These are phyloP conservation scores for Platanus orientalis DNA, from an alignment of 164 flowering plant species.

Conservation along the genomic window DNA sequence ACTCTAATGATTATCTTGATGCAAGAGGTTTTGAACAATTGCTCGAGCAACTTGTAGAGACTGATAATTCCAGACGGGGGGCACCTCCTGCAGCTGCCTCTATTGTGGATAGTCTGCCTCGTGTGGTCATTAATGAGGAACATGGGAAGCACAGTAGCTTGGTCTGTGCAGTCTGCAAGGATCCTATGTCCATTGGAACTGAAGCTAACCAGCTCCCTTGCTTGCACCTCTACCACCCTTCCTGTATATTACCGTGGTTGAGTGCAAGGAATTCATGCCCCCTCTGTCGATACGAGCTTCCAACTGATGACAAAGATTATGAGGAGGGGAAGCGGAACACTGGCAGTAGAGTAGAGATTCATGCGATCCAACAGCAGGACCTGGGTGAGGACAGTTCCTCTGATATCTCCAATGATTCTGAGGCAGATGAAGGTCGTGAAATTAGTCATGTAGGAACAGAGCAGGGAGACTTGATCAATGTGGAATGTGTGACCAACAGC, in stretches of 20 bases:
- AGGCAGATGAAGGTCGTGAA: slow-evolving; percentile 28
- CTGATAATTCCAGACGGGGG: slow-evolving; percentile 57
- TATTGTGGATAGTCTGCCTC: slow-evolving; percentile 55
- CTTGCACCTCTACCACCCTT: slow-evolving; percentile 71
- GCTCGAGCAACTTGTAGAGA: slow-evolving; percentile 54
- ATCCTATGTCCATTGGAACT: slow-evolving; percentile 42
- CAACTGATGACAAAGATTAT: slow-evolving; percentile 78
- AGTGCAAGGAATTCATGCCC: slow-evolving; percentile 86
- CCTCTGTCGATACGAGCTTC: slow-evolving; percentile 86
- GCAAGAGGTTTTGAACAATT: slow-evolving; percentile 54
- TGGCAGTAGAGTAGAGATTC: slow-evolving; percentile 7
- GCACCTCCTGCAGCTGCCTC: slow-evolving; percentile 81
- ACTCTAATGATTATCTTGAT: slow-evolving; percentile 50
- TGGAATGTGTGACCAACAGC: slow-evolving; percentile 7
- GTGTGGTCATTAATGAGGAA: slow-evolving; percentile 40
- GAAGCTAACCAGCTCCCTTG: slow-evolving; percentile 82
- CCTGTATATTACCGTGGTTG: slow-evolving; percentile 87
- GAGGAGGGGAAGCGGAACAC: slow-evolving; percentile 45
- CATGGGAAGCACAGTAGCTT: slow-evolving; percentile 42
- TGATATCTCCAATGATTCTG: slow-evolving; percentile 18
- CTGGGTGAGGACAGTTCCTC: slow-evolving; percentile 42
- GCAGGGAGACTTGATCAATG: slow-evolving; percentile 13
- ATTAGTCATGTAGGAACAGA: slow-evolving; percentile 1
- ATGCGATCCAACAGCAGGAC: slow-evolving; percentile 27
- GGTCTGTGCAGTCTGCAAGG: slow-evolving; percentile 88